Evolutionary conservation across 2,329 filamentous ascomycete genomes (phyloP).

Genomic region (Parasarocladium wereldwijsianum): DNA sequence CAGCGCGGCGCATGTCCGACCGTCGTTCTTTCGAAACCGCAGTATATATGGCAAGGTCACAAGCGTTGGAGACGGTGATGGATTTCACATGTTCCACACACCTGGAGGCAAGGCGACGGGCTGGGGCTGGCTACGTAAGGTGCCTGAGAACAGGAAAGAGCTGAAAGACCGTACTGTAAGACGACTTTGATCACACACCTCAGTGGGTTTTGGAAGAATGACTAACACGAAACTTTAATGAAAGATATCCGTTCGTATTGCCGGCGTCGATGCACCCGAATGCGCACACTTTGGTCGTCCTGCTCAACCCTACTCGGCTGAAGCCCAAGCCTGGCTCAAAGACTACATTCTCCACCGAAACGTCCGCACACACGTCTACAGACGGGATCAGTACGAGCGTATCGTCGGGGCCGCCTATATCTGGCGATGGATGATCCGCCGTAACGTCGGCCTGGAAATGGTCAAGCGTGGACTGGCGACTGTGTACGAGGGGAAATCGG

Average conservation of each 20-base stretch:
- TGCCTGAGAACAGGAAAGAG: slow-evolving; percentile 54
- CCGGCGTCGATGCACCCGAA: slow-evolving; percentile 88
- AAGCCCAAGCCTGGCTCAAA: slow-evolving; percentile 72
- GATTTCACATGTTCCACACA: slow-evolving; percentile 88
- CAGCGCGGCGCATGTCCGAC: slow-evolving; percentile 58
- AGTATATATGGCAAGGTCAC: slow-evolving; percentile 78
- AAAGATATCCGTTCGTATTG: slow-evolving; percentile 81
- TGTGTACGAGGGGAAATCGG: slow-evolving; percentile 84
- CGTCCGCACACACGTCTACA: slow-evolving; percentile 72
- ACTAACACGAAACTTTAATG: slow-evolving; percentile 20
- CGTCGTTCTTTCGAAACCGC: slow-evolving; percentile 57
- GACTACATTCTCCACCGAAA: slow-evolving; percentile 54
- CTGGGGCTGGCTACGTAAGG: slow-evolving; percentile 79
- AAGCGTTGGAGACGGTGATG: slow-evolving; percentile 90
- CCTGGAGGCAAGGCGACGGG: slow-evolving; percentile 77
- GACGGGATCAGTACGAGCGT: slow-evolving; percentile 81
- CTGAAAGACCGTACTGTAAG: slow-evolving; percentile 66
- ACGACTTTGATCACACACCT: slow-evolving; percentile 5
- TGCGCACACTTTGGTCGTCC: slow-evolving; percentile 81
- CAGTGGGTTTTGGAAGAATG: background rate
- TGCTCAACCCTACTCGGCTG: slow-evolving; percentile 68
- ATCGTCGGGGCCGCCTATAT: slow-evolving; percentile 77
- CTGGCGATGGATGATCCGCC: slow-evolving; percentile 50
- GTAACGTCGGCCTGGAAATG: slow-evolving; percentile 84
- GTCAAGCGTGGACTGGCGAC: slow-evolving; percentile 72